Base-by-base conservation (phyloP, 2,329 filamentous ascomycete species). In the Stachybotrys chartarum region DNA sequence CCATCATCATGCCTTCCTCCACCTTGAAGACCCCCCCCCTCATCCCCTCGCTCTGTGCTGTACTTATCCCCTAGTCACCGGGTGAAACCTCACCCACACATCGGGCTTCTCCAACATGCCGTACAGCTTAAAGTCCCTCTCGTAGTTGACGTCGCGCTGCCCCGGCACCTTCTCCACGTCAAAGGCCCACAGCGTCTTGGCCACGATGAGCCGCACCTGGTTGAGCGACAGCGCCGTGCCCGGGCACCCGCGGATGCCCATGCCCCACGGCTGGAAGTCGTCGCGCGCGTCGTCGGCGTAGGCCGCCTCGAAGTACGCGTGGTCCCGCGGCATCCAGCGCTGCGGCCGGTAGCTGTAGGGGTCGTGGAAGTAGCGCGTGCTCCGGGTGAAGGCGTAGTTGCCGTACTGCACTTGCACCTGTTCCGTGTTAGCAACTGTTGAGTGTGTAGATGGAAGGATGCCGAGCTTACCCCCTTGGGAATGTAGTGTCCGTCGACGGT, bases 401-500 rank as follows among this genome's bases (percentile, higher is more conserved):
- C 50, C 50, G 17, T 52, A 52, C 17, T 52, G 50, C 10, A 52
- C 50, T 14, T 52, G 5, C n/a, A 52, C 35, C 50, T 52, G 18
- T 12, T 12, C 18, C 18, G 16, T 24, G 18, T 47, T 24, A 47
- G 45, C 45, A 47, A 17, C 7, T 7, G 45, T 8, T 3, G 45
- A 47, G 17, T 8, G 45, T n/a, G 35, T 42, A 42, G 35, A 42
- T 3, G 35, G 35, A 14, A 42, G 8, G 10, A 42, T 42, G 35
- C 10, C 35, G 16, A 31, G 51, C 32, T 31, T 51, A 57, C 56
- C n/a, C 56, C 56, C 49, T 46, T 55, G 52, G 51, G 58, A 53
- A 66, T 60, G 48, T 61, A 66, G 42, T 61, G 42, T 8, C 62
- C 63, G 31, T 66, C 63, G 1, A 65, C 61, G 14, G 39, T 54